Base-by-base conservation (phyloP, 495 filamentous ascomycete species). In the Physcia stellaris region DNA sequence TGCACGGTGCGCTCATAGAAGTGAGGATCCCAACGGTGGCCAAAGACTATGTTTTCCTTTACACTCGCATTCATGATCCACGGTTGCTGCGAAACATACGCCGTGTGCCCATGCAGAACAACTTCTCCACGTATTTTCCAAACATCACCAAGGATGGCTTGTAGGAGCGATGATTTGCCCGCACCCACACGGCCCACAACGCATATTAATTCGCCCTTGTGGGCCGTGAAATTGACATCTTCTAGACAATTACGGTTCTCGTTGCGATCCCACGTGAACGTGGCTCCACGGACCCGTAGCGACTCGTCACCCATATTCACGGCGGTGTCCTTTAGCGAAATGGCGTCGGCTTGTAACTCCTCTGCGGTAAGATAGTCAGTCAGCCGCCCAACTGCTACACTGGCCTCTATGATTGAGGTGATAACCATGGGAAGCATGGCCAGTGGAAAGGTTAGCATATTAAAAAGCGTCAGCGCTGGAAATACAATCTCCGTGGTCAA, bases 61-160 rank as follows among this genome's bases (percentile, higher is more conserved):
- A 96, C 86, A 32, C 79, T 90, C 5, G 92, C 88, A 51, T 96
- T 99, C 87, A 94, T 96, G 26, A 99, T 79, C 88, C 92, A 99
- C 18, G 86, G 58, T 48, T 80, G 72, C 57, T 99, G 92, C 16
- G 85, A 80, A 46, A 92, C 92, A 53, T 94, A 99, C 4, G 92
- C 92, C 16, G 80, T 70, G 11, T 66, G 69, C 13, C 92, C 92
- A 44, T 81, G 79, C 18, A 96, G 60, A 19, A 79, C 58, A 5
- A 95, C 90, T 42, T 87, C 72, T 37, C 92, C 92, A 41, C 84
- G 76, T 27, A 75, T 67, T 55, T 94, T 96, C 78, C 79, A 94
- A 5, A 99, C 56, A 57, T 94, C 84, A 35, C 92, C 92, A 2
- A 96, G 68, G 19, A 95, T 67, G 24, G 83, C 71, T 52, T 88